Evolutionary conservation across 768 basidiomycete genomes (phyloP), one percentile per base, ranked within the genome.

Genomic region (Lentinula detonsa): DNA sequence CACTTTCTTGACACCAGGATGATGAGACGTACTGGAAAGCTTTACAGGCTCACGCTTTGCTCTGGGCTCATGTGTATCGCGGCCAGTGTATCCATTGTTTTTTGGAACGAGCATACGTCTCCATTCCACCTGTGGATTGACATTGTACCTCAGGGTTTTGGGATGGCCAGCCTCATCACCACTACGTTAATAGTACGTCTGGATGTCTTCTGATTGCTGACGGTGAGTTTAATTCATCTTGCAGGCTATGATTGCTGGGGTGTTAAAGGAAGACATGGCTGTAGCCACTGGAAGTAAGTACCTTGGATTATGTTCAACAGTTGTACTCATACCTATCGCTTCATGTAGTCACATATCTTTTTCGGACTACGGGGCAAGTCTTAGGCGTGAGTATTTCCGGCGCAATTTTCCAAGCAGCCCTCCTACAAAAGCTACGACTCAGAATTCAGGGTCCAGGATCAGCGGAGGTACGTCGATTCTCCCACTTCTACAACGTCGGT

Each of bases 361-460:
- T 95, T 78, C 80, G 95, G 64, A 95, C 93, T 7, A 90, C 92
- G 16, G 95, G 95, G 2, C 96, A 98, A 77, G 97, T 97, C 23
- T 81, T 98, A 59, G 97, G 96, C 39, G 96, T 99, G 58, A 91
- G 91, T 67, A 76, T 95, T 50, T 87, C 87, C 66, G 91, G 93
- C 21, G 88, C 93, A 0, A 71, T 98, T 31, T 75, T 95, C 35
- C 96, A 99, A 73, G 82, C 84, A 5, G 80, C 96, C 39, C 79
- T 99, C 43, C 74, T 87, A 33, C 72, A 77, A 52, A 85, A 91
- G 68, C 77, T 99, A 59, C 82, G 84, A 60, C 74, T 80, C 63
- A 82, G 87, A 56, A 95, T 99, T 65, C 82, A 79, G 5, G 95
- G 92, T 0, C 86, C 90, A 49, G 83, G 80, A 60, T 83, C 95